Percentiles rank a stretch among this genome's conserved stretches.
These are phyloP conservation scores for Rhizoclosmatium globosum DNA, from an alignment of 192 early-diverging fungal genomes.

Conservation along the genomic window DNA sequence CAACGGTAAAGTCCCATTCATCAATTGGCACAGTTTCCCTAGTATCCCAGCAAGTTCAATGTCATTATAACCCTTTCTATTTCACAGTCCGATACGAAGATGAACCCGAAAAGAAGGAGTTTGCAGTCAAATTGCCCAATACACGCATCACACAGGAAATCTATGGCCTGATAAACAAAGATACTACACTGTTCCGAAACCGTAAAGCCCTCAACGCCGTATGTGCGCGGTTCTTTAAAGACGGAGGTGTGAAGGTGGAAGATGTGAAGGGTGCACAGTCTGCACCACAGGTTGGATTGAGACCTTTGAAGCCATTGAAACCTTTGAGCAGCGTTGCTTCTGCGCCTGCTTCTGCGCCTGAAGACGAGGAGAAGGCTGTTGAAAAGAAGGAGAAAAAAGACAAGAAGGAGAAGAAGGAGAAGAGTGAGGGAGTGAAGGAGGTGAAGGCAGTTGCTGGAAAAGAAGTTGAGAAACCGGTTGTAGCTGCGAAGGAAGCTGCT, in stretches of 20 bases:
- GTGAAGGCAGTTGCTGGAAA: constrained; percentile 21
- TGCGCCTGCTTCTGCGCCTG: constrained; percentile 6
- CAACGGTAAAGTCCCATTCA: background rate
- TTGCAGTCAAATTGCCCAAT: background rate
- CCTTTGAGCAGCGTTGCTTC: background rate
- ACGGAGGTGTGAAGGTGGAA: constrained; percentile 22
- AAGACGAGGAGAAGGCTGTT: background rate
- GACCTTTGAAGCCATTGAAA: background rate
- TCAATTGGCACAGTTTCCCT: no score
- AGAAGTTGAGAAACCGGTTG: constrained; percentile 16
- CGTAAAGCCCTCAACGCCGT: background rate
- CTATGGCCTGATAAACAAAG: background rate
- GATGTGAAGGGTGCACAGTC: constrained; percentile 12
- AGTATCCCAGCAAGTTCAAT: no score
- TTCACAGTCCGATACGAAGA: constrained; percentile 29
- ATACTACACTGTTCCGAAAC: background rate
- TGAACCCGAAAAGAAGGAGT: constrained; percentile 35
- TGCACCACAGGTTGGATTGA: background rate
- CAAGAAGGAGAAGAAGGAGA: no score
- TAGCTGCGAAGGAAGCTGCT: background rate
- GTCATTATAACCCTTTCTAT: background rate
- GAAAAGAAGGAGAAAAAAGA: constrained; percentile 4
- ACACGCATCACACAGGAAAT: constrained; percentile 7
- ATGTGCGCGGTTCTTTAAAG: constrained; percentile 9
- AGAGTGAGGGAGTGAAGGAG: constrained; percentile 18